Evolutionary conservation across 768 basidiomycete species (phyloP).

Genomic region (Gloeostereum incarnatum): DNA sequence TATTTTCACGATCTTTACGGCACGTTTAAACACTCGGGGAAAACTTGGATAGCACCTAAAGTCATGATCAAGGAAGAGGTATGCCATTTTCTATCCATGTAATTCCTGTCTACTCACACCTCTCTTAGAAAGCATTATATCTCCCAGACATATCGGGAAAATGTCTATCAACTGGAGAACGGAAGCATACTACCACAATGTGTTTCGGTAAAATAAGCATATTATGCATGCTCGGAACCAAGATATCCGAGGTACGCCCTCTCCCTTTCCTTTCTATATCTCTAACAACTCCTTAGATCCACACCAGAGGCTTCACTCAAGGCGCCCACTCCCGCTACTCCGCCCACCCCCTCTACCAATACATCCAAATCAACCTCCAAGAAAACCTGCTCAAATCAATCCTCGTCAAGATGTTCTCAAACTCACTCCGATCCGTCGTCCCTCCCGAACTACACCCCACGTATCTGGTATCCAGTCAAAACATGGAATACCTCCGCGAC

Average conservation of each 20-base stretch:
- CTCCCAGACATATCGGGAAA: conserved; percentile 82
- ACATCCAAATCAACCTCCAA: conserved; percentile 86
- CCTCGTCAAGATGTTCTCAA: conserved; percentile 79
- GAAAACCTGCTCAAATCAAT: conserved; percentile 90
- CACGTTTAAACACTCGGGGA: conserved; percentile 78
- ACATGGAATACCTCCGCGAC: conserved; percentile 79
- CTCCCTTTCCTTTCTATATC: not conserved
- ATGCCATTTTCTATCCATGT: conserved; percentile 18
- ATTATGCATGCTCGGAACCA: conserved; percentile 74
- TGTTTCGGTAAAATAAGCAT: conserved; percentile 71
- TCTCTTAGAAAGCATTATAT: conserved; percentile 75
- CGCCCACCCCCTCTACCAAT: conserved; percentile 55
- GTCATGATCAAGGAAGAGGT: conserved; percentile 89
- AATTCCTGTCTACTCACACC: conserved; percentile 1
- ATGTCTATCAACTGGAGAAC: conserved; percentile 42
- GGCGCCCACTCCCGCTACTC: conserved; percentile 44
- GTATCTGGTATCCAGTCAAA: conserved; percentile 76
- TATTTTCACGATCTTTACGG: conserved; percentile 86
- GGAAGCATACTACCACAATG: conserved; percentile 69
- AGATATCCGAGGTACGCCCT: conserved; percentile 72
- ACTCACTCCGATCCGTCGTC: conserved; percentile 56
- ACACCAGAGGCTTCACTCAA: conserved; percentile 62
- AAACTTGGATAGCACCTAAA: conserved; percentile 89
- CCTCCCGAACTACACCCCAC: conserved; percentile 56
- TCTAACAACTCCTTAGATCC: conserved; percentile 34